Evolutionary conservation across 2,329 filamentous ascomycete genomes (phyloP).

Genomic region (Botrytis galanthina): DNA sequence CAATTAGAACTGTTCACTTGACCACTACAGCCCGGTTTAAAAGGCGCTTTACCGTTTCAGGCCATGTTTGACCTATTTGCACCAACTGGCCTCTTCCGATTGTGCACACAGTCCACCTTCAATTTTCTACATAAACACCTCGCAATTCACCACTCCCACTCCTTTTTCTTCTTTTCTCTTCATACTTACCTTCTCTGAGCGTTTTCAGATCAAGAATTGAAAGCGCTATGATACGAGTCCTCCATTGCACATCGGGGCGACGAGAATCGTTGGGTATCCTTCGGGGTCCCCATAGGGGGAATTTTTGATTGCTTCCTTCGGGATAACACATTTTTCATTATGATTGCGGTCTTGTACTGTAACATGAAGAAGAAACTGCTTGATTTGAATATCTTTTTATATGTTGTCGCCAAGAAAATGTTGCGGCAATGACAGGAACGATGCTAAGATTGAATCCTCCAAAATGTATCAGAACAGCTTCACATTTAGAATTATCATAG

Average conservation of each 20-base stretch:
- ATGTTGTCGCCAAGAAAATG: accelerated
- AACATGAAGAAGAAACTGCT: constrained; percentile 41
- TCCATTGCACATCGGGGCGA: constrained; percentile 59
- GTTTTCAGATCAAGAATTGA: constrained; percentile 36
- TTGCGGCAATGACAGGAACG: neutral
- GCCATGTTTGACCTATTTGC: constrained; percentile 3
- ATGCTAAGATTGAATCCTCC: neutral
- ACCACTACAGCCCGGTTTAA: neutral
- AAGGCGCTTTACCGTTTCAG: neutral
- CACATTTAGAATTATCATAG: neutral
- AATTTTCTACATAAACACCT: neutral
- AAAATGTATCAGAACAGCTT: neutral
- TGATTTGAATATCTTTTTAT: neutral
- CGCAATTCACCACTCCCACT: constrained; percentile 3
- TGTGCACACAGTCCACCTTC: neutral
- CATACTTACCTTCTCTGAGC: constrained; percentile 42
- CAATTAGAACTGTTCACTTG: neutral
- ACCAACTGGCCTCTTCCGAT: neutral
- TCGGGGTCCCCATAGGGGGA: constrained; percentile 38
- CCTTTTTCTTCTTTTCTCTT: constrained; percentile 28
- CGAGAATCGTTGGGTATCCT: constrained; percentile 41
- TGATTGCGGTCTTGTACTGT: constrained; percentile 35
- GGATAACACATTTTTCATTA: constrained; percentile 41
- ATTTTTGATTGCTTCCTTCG: constrained; percentile 40
- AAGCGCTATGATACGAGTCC: constrained; percentile 42